A percentile compares a stretch with the other conserved stretches of the same genome.
Evolutionary conservation across 2,329 filamentous ascomycete species (phyloP).

Genomic region (Colletotrichum sp.): DNA sequence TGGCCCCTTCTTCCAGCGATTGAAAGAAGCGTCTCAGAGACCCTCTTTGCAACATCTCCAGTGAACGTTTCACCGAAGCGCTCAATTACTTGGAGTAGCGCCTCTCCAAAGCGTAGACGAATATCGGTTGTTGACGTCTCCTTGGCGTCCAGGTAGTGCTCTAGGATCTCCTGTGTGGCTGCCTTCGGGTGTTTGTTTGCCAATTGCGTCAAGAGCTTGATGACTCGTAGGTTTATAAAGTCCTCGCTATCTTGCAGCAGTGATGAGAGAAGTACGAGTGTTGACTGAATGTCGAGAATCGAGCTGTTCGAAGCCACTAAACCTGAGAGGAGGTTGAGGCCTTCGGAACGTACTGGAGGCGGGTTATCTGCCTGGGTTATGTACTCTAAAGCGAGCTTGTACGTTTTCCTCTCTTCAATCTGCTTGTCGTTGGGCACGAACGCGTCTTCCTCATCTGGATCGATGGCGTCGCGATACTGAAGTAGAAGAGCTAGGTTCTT

Average conservation of each 20-base stretch:
- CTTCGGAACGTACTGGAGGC: constrained; percentile 70
- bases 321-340: constrained; percentile 62
- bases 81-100: constrained; percentile 68
- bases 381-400: constrained; percentile 68
- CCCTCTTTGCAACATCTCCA: constrained; percentile 55
- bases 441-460: constrained; percentile 43
- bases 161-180: constrained; percentile 66
- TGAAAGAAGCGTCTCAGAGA: constrained; percentile 65
- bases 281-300: constrained; percentile 69
- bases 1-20: constrained; percentile 68
- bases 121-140: constrained; percentile 66
- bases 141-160: constrained; percentile 69
- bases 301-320: constrained; percentile 62
- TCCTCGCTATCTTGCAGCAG: constrained; percentile 72
- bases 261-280: constrained; percentile 67
- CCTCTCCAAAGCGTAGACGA: constrained; percentile 73
- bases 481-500: constrained; percentile 62
- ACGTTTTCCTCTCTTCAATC: constrained; percentile 65
- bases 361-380: constrained; percentile 66
- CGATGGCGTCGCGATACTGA: constrained; percentile 59
- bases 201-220: constrained; percentile 69
- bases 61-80: constrained; percentile 61
- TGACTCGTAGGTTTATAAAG: constrained; percentile 73
- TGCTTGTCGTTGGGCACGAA: constrained; percentile 50
- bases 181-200: constrained; percentile 67